These are phyloP conservation scores for Talaromyces amestolkiae DNA, from an alignment of 2,329 filamentous ascomycete species.

Conservation along the genomic window DNA sequence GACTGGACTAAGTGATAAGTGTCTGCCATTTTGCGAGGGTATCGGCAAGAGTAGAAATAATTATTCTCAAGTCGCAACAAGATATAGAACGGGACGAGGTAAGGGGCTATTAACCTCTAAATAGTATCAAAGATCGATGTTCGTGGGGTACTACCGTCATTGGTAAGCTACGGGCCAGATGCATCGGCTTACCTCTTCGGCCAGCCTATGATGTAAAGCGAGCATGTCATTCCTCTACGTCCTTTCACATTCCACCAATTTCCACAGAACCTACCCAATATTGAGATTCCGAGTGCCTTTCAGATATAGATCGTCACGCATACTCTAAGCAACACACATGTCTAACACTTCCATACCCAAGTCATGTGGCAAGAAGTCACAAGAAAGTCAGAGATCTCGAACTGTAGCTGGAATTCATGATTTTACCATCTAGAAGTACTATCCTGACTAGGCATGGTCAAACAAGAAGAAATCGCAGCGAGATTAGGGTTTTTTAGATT, in stretches of 20 bases:
- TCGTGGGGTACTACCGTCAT: neutral
- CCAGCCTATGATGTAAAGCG: neutral
- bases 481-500: neutral
- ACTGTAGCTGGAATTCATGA: too few relatives aligned
- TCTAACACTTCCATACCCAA: neutral
- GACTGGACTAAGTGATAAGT: slow-evolving; percentile 7
- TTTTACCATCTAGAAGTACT: neutral
- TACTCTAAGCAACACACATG: neutral
- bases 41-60: neutral
- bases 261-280: neutral
- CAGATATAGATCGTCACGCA: neutral
- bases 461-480: neutral
- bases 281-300: neutral
- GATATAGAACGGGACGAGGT: neutral
- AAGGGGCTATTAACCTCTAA: neutral
- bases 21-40: neutral
- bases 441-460: neutral
- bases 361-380: neutral
- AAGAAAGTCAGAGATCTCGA: neutral
- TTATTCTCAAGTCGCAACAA: neutral
- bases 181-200: neutral
- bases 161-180: neutral
- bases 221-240: neutral
- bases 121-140: neutral
- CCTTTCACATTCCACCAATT: neutral